These are phyloP conservation scores for Tuber magnatum DNA, from an alignment of 495 filamentous ascomycete species.

Conservation along the genomic window DNA sequence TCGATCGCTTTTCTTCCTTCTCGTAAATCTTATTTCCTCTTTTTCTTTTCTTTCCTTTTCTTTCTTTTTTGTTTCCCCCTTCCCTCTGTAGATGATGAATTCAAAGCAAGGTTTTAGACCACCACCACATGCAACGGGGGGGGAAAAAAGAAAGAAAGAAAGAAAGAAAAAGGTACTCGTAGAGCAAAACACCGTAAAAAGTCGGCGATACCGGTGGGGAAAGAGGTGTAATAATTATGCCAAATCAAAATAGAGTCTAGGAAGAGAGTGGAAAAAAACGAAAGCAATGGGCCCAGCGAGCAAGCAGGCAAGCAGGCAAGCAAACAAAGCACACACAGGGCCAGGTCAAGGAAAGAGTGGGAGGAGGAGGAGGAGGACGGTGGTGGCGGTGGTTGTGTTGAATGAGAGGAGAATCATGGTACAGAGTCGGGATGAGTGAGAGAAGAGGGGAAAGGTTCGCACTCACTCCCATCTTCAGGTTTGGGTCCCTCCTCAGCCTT, in stretches of 20 bases:
- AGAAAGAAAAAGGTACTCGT: slow-evolving; percentile 8
- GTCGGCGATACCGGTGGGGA: background rate
- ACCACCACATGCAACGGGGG: slow-evolving; percentile 5
- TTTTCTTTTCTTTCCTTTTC: background rate
- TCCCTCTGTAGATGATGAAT: background rate
- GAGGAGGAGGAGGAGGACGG: background rate
- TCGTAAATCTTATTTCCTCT: background rate
- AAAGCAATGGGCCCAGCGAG: background rate
- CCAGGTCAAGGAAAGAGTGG: background rate
- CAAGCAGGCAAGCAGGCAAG: background rate
- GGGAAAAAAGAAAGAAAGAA: slow-evolving; percentile 7
- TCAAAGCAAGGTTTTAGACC: background rate
- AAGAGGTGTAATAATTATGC: background rate
- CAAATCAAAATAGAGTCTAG: background rate
- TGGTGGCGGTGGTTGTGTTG: background rate
- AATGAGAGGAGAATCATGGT: background rate
- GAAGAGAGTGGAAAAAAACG: slow-evolving; percentile 1
- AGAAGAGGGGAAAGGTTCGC: background rate
- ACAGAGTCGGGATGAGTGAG: background rate
- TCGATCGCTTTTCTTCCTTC: slow-evolving; percentile 14
- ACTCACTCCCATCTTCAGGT: background rate
- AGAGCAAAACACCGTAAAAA: background rate
- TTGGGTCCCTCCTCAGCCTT: background rate
- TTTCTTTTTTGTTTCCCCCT: slow-evolving; percentile 1
- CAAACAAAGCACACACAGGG: background rate